phyloP scores from a whole-genome alignment of 495 filamentous ascomycete species.

The Aspergillus asperescens region DNA sequence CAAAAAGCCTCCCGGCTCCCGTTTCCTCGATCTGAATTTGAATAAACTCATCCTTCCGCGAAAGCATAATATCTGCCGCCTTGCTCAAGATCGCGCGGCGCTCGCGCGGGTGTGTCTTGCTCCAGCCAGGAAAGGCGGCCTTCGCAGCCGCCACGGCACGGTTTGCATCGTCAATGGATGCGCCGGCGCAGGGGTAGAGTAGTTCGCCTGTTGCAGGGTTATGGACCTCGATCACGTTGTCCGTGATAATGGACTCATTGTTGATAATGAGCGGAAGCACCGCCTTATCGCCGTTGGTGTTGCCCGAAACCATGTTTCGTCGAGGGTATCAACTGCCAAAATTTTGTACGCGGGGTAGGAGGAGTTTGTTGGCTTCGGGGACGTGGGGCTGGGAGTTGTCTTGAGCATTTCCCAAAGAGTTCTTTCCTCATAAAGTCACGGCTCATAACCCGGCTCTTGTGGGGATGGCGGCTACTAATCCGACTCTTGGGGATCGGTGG shows the following conservation, averaged over 20 bases:
- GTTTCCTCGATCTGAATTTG: conserved; percentile 66
- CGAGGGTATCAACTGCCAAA: background rate
- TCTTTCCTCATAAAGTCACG: conserved; percentile 2
- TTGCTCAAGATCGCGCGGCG: conserved; percentile 69
- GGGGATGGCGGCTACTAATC: background rate
- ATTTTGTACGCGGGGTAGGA: background rate
- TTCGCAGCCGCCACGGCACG: conserved; percentile 53
- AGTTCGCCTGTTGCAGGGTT: conserved; percentile 59
- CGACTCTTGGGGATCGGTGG: background rate
- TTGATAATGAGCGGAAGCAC: conserved; percentile 68
- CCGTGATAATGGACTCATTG: conserved; percentile 57
- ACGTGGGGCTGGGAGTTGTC: background rate
- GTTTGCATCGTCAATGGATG: conserved; percentile 56
- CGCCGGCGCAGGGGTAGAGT: conserved; percentile 56
- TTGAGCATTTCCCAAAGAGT: no score
- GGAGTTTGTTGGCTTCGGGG: background rate
- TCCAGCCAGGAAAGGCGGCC: conserved; percentile 68
- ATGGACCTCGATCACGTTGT: conserved; percentile 60
- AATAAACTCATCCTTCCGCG: conserved; percentile 57
- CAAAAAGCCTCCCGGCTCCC: conserved; percentile 47
- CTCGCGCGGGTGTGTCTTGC: conserved; percentile 50
- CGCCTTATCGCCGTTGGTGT: conserved; percentile 15
- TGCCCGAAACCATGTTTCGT: conserved; percentile 6
- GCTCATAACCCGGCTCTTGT: conserved; percentile 1
- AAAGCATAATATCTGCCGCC: conserved; percentile 62